Percentiles rank a stretch among this genome's conserved stretches.
Conservation (phyloP, 129 eudicot genomes). For the Tanacetum coccineum region DNA sequence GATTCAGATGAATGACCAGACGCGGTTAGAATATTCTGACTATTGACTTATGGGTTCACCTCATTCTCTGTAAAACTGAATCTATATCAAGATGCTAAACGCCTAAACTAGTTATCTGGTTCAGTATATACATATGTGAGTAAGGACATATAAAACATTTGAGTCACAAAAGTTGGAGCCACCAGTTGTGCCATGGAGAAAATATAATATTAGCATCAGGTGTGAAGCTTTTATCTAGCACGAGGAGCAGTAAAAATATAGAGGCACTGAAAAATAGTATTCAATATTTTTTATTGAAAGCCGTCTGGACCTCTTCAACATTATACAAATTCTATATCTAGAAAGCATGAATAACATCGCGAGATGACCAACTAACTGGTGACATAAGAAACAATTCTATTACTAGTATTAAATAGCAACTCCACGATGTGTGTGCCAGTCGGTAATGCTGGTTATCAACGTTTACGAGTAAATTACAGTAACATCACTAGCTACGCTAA, state of each 20-base stretch:
- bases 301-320: too few relatives aligned
- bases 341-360: too few relatives aligned
- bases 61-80: neutral
- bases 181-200: neutral
- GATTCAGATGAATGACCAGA: neutral
- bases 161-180: neutral
- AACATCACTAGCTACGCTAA: too few relatives aligned
- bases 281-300: too few relatives aligned
- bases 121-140: neutral
- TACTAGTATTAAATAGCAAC: too few relatives aligned
- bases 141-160: neutral
- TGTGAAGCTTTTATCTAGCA: neutral
- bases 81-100: neutral
- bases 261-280: too few relatives aligned
- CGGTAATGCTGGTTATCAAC: too few relatives aligned
- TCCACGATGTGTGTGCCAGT: too few relatives aligned
- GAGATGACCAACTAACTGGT: too few relatives aligned
- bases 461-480: too few relatives aligned
- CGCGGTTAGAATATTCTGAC: neutral
- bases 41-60: neutral
- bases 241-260: neutral
- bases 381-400: too few relatives aligned
- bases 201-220: neutral
- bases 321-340: too few relatives aligned
- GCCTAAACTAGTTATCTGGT: neutral